Evolutionary conservation across 805 yeast genomes (phyloP), one percentile per base, ranked within the genome.

Genomic region (Barnettozyma siamensis): DNA sequence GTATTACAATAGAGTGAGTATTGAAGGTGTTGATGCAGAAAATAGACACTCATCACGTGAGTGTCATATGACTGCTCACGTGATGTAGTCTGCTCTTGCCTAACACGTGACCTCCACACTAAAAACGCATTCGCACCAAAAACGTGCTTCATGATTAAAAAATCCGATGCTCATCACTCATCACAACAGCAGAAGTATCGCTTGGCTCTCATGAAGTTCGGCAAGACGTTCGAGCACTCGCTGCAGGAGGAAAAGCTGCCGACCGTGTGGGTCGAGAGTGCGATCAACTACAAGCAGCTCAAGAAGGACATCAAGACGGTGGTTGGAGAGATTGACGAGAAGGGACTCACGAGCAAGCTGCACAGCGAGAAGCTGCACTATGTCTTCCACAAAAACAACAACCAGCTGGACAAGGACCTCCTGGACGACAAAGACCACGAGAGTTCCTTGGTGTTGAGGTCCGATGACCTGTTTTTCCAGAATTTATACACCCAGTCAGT

Each of bases 141-240:
- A n/a, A n/a, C n/a, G n/a, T n/a, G n/a, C n/a, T n/a, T n/a, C n/a
- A n/a, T n/a, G n/a, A n/a, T n/a, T n/a, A n/a, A n/a, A n/a, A n/a
- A n/a, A n/a, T n/a, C n/a, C n/a, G n/a, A n/a, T n/a, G n/a, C n/a
- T n/a, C n/a, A n/a, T n/a, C n/a, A n/a, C n/a, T n/a, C n/a, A n/a
- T n/a, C n/a, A n/a, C n/a, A n/a, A n/a, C n/a, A n/a, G n/a, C n/a
- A n/a, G n/a, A n/a, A n/a, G n/a, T n/a, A n/a, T n/a, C n/a, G n/a
- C n/a, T n/a, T n/a, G n/a, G n/a, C n/a, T n/a, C n/a, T n/a, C n/a
- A 84, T 84, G 91, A 84, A 83, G 69, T 83, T 84, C 57, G 89
- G 87, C 5, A 84, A 83, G 57, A 72, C 75, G 6, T 73, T 80
- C 42, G 83, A 83, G 54, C 76, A 80, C 50, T 73, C 78, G 2